phyloP scores from a whole-genome alignment of 225 moss, liverwort and hornwort genomes.

The Pseudoscleropodium purum region DNA sequence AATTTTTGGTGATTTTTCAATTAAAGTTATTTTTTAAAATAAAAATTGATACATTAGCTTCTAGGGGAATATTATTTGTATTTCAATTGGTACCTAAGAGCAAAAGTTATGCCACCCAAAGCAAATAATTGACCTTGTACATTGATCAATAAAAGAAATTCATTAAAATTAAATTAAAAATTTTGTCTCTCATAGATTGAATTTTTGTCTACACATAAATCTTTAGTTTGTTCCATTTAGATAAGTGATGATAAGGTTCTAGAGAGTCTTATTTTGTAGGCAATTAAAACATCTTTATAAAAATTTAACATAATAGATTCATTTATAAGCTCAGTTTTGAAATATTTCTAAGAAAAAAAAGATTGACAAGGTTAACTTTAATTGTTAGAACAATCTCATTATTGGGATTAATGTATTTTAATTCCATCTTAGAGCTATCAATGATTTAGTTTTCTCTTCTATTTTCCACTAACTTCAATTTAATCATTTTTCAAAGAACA shows the following conservation, averaged over 20 bases:
- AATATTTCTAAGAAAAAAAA: rapidly evolving
- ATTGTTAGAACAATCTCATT: not conserved
- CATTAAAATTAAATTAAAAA: not conserved
- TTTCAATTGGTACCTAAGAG: rapidly evolving
- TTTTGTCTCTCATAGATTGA: too few relatives aligned
- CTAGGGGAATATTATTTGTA: not conserved
- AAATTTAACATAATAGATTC: rapidly evolving
- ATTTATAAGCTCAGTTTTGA: not conserved
- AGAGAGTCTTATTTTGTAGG: not conserved
- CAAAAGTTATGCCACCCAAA: not conserved
- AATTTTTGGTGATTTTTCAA: not conserved
- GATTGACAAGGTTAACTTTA: rapidly evolving
- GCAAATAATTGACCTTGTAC: rapidly evolving
- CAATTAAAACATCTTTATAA: not conserved
- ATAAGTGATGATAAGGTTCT: not conserved
- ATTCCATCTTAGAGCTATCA: not conserved
- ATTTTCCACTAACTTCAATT: too few relatives aligned
- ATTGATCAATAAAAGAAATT: rapidly evolving
- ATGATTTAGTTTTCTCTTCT: not conserved
- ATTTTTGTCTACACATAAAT: not conserved
- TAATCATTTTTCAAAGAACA: not conserved
- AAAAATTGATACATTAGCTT: not conserved
- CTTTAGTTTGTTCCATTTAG: not conserved
- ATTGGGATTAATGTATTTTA: too few relatives aligned
- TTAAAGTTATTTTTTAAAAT: too few relatives aligned